Base-by-base conservation (phyloP, 73 alveolate species). In the Urostyla sp. region DNA sequence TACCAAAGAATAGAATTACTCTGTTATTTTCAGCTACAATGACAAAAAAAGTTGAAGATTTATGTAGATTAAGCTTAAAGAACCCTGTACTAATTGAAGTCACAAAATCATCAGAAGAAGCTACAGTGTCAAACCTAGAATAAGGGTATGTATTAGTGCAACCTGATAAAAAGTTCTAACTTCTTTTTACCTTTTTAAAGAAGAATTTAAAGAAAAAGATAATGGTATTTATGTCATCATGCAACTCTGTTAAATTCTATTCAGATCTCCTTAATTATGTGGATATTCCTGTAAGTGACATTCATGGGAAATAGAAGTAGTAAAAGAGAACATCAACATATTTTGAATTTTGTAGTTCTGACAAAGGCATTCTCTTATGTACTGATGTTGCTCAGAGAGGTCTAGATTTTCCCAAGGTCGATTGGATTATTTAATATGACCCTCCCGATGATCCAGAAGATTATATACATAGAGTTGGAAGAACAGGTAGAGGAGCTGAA, bases 361-460 rank as follows among this genome's bases (percentile, higher is more conserved):
- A 94, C 28, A 76, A 91, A 51, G 99, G 99, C 34, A 91, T 98
- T 23, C 79, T 98, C 13, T 80, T 98, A 27, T 98, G 99, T 73
- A 98, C 99, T 16, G 99, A 98, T 89, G 99, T 98, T 3, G 99
- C 99, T 7, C 98, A 98, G 48, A 94, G 99, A 85, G 99, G 99
- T 35, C 91, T 95, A 0, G 99, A 95, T 80, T 91, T 95, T 53
- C 99, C 99, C 35, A 90, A 91, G 38, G 97, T 95, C 24, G 98
- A 94, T 72, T 95, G 98, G 98, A 96, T 95, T 53, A 90, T 94
- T 63, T 93, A 98, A 90, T 98, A 91, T 85, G 99, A 98, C 79
- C 99, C 99, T 24, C 99, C 99, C n/a, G 99, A 98, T 95, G 99
- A 97, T 69, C 99, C 99, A 44, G 97, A 95, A 87, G 99, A 98